phyloP scores from a whole-genome alignment of 805 yeast species.

The Candida ulmi region DNA sequence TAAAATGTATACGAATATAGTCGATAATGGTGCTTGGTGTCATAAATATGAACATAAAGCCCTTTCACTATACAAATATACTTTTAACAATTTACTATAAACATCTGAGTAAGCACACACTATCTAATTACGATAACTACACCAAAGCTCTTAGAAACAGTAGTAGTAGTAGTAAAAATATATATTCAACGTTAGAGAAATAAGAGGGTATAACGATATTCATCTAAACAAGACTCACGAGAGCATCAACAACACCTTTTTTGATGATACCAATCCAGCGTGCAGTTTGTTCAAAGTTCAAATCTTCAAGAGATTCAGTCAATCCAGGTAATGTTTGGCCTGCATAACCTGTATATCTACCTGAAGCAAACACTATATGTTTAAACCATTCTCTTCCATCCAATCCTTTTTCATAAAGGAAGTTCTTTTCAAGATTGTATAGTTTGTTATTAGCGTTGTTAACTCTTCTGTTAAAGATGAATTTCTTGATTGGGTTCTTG shows the following conservation, averaged over 20 bases:
- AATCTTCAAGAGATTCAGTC: conserved; percentile 47
- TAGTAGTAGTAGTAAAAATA: too few relatives aligned
- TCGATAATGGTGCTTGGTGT: too few relatives aligned
- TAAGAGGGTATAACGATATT: too few relatives aligned
- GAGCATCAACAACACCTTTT: conserved; percentile 4
- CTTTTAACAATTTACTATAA: too few relatives aligned
- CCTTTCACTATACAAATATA: too few relatives aligned
- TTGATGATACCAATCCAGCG: conserved; percentile 24
- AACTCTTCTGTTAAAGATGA: conserved; percentile 22
- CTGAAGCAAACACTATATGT: conserved; percentile 47
- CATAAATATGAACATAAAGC: too few relatives aligned
- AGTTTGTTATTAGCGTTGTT: conserved; percentile 29
- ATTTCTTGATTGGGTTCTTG: conserved; percentile 27
- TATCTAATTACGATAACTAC: too few relatives aligned
- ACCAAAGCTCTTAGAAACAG: too few relatives aligned
- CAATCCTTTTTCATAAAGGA: conserved; percentile 40
- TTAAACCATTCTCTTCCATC: conserved; percentile 47
- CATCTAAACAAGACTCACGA: background rate
- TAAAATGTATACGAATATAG: too few relatives aligned
- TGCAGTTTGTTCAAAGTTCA: conserved; percentile 26
- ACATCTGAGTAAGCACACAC: too few relatives aligned
- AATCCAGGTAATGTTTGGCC: conserved; percentile 51
- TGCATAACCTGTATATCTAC: conserved; percentile 51
- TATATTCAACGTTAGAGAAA: too few relatives aligned
- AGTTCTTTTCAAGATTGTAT: conserved; percentile 37